phyloP scores from a whole-genome alignment of 495 filamentous ascomycete genomes.

The Hypoxylon trugodes region DNA sequence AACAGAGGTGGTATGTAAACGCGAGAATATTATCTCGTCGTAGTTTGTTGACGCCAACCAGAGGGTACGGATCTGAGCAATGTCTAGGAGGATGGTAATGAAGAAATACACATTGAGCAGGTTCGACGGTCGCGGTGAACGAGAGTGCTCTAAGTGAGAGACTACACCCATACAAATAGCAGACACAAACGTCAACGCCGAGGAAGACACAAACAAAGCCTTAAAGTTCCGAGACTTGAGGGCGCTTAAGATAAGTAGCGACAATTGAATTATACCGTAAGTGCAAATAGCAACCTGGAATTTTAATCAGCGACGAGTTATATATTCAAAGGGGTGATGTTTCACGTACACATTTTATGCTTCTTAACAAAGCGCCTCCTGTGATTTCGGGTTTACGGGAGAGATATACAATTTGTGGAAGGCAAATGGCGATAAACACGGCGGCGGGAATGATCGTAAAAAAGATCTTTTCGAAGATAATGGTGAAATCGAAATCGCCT shows the following conservation, averaged over 20 bases:
- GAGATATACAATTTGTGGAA: slow-evolving; percentile 58
- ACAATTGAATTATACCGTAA: slow-evolving; percentile 54
- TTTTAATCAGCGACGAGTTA: slow-evolving; percentile 3
- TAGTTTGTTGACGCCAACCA: slow-evolving; percentile 58
- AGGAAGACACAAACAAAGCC: slow-evolving; percentile 55
- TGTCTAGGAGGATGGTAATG: slow-evolving; percentile 66
- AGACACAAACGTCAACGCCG: slow-evolving; percentile 47
- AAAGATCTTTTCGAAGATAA: slow-evolving; percentile 66
- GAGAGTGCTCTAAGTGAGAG: slow-evolving; percentile 65
- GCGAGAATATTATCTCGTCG: slow-evolving; percentile 42
- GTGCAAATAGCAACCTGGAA: slow-evolving; percentile 52
- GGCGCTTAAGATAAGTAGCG: slow-evolving; percentile 56
- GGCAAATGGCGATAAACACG: slow-evolving; percentile 57
- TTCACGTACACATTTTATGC: slow-evolving; percentile 57
- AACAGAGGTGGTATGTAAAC: slow-evolving; percentile 58
- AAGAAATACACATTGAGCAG: slow-evolving; percentile 69
- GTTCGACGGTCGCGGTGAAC: slow-evolving; percentile 63
- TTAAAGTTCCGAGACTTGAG: slow-evolving; percentile 46
- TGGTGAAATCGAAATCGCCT: slow-evolving; percentile 65
- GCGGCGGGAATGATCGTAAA: slow-evolving; percentile 59
- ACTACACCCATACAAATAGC: slow-evolving; percentile 53
- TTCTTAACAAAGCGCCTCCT: slow-evolving; percentile 46
- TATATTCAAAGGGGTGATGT: neutral
- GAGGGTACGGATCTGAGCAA: slow-evolving; percentile 62
- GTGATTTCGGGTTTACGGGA: slow-evolving; percentile 57